These are phyloP conservation scores for Pichia exigua DNA, from an alignment of 805 yeast species.

Conservation along the genomic window DNA sequence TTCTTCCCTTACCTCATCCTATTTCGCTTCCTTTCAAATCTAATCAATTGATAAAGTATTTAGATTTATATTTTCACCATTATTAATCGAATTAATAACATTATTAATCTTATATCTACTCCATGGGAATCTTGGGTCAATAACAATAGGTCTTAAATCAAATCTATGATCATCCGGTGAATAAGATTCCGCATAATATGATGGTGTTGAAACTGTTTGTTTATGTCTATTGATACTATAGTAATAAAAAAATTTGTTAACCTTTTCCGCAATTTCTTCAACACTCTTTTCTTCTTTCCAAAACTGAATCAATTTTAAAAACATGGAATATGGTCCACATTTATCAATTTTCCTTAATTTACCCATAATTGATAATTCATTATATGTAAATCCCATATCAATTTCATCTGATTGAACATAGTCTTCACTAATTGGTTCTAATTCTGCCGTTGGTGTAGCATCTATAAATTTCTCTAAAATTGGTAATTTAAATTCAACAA, in stretches of 20 bases:
- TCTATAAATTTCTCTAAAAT: constrained; percentile 67
- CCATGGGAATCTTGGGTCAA: constrained; percentile 83
- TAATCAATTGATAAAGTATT: constrained; percentile 43
- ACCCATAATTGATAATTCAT: constrained; percentile 88
- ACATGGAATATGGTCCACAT: constrained; percentile 96
- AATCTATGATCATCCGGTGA: constrained; percentile 97
- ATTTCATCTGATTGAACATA: constrained; percentile 95
- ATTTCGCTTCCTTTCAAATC: no score
- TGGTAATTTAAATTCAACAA: constrained; percentile 61
- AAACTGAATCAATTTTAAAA: constrained; percentile 77
- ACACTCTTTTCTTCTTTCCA: constrained; percentile 88
- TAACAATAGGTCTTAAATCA: constrained; percentile 92
- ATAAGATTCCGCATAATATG: constrained; percentile 96
- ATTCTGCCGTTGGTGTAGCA: constrained; percentile 97
- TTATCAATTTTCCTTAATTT: constrained; percentile 83
- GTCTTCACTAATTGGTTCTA: constrained; percentile 88
- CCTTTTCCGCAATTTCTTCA: constrained; percentile 82
- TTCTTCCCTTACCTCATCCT: no score
- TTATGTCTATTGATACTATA: constrained; percentile 96
- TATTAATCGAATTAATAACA: constrained; percentile 39
- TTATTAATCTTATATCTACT: constrained; percentile 84
- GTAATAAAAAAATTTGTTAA: constrained; percentile 83
- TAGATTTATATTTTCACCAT: constrained; percentile 35
- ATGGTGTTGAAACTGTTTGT: constrained; percentile 95
- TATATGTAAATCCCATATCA: constrained; percentile 98